Percentiles rank a stretch among this genome's conserved stretches.
Evolutionary conservation across 2,329 filamentous ascomycete genomes (phyloP).

Genomic region (Phialophora chinensis): DNA sequence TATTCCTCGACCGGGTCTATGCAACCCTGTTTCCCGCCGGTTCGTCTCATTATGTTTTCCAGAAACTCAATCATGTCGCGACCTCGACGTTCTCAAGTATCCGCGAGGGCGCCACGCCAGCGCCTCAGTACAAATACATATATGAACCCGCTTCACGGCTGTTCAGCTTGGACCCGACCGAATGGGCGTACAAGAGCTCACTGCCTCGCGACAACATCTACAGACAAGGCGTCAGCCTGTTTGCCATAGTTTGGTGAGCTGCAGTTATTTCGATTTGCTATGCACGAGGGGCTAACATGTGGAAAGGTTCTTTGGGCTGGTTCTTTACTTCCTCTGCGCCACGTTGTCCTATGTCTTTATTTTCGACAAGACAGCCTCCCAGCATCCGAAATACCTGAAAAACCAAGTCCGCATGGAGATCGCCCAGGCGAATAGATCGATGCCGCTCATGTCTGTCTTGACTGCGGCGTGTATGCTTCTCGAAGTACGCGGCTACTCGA

Average conservation of each 20-base stretch:
- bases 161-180: constrained; percentile 71
- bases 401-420: constrained; percentile 91
- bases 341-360: constrained; percentile 83
- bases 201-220: constrained; percentile 78
- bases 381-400: constrained; percentile 93
- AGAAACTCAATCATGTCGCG: constrained; percentile 57
- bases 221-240: constrained; percentile 77
- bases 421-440: constrained; percentile 72
- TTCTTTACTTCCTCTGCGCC: constrained; percentile 85
- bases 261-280: background rate
- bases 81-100: constrained; percentile 61
- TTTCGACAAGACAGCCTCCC: constrained; percentile 87
- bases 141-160: constrained; percentile 76
- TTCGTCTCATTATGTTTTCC: constrained; percentile 59
- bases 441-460: constrained; percentile 82
- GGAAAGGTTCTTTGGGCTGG: constrained; percentile 78
- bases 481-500: constrained; percentile 83
- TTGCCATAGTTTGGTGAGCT: constrained; percentile 82
- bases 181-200: constrained; percentile 78
- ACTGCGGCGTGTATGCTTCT: constrained; percentile 80
- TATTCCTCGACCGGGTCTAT: constrained; percentile 79
- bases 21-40: constrained; percentile 70
- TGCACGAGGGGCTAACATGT: constrained; percentile 13
- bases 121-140: constrained; percentile 58
- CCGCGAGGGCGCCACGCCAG: constrained; percentile 47